Evolutionary conservation across 129 eudicot species (phyloP).

Genomic region (Mikania micrantha): DNA sequence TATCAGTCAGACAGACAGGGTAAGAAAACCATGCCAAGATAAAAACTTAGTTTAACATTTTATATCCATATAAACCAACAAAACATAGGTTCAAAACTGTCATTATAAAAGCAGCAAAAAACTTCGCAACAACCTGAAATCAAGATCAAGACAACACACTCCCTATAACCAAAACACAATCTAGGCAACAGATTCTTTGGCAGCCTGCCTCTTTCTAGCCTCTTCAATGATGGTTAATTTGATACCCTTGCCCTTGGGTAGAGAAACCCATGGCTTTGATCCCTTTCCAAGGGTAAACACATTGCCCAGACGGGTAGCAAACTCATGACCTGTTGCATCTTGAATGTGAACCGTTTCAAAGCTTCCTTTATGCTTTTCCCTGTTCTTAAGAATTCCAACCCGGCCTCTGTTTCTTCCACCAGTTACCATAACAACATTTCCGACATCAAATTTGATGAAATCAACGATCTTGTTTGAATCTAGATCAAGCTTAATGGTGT

Average conservation of each 20-base stretch:
- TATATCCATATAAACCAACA: slow-evolving; percentile 6
- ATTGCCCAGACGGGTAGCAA: slow-evolving; percentile 52
- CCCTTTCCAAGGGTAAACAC: slow-evolving; percentile 57
- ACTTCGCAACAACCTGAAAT: slow-evolving; percentile 7
- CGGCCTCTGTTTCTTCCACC: slow-evolving; percentile 64
- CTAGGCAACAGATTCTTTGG: slow-evolving; percentile 26
- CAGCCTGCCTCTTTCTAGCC: slow-evolving; percentile 47
- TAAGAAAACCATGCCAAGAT: too few relatives aligned
- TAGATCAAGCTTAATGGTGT: slow-evolving; percentile 55
- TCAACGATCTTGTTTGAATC: slow-evolving; percentile 46
- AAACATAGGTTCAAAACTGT: slow-evolving; percentile 14
- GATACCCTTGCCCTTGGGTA: slow-evolving; percentile 66
- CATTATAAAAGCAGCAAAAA: slow-evolving; percentile 4
- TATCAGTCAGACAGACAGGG: too few relatives aligned
- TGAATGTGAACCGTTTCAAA: slow-evolving; percentile 51
- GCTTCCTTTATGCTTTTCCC: slow-evolving; percentile 62
- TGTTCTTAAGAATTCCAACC: slow-evolving; percentile 50
- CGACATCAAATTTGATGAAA: slow-evolving; percentile 57
- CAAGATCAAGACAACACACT: neutral
- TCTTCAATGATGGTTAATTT: slow-evolving; percentile 56
- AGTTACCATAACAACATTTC: slow-evolving; percentile 65
- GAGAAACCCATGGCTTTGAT: slow-evolving; percentile 64
- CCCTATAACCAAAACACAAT: neutral
- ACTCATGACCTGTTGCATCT: slow-evolving; percentile 50
- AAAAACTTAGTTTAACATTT: neutral